These are phyloP conservation scores for Fomitopsis schrenkii DNA, from an alignment of 1,284 basidiomycete species.

Conservation along the genomic window DNA sequence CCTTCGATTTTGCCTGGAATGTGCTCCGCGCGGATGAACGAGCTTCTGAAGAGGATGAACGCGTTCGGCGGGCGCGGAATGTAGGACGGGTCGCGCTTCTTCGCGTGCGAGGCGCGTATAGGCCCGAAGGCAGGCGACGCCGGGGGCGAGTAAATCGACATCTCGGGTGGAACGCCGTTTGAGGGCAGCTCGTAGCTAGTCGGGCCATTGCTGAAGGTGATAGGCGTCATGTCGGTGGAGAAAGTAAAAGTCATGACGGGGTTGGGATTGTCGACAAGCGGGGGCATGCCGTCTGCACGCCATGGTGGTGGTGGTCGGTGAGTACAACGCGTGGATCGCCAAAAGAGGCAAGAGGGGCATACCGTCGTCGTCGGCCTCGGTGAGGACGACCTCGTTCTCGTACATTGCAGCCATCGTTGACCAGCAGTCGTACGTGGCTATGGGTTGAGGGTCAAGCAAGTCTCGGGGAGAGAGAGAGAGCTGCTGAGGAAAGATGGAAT, in stretches of 20 bases:
- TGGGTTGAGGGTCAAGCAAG: not conserved
- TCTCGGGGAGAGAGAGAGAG: constrained; percentile 8
- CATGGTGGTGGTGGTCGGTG: constrained; percentile 12
- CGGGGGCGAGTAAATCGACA: constrained; percentile 19
- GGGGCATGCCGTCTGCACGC: constrained; percentile 39
- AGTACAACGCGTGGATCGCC: constrained; percentile 16
- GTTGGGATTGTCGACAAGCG: constrained; percentile 46
- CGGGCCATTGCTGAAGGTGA: constrained; percentile 35
- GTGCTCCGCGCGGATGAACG: constrained; percentile 76
- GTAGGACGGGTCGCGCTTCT: constrained; percentile 54
- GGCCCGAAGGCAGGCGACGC: constrained; percentile 18
- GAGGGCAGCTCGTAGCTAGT: constrained; percentile 32
- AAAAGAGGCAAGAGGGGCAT: constrained; percentile 19
- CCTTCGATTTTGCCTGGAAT: constrained; percentile 77
- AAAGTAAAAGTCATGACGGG: constrained; percentile 47
- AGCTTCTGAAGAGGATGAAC: constrained; percentile 91
- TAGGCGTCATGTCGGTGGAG: constrained; percentile 41
- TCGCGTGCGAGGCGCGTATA: constrained; percentile 34
- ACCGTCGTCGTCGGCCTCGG: constrained; percentile 32
- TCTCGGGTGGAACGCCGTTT: constrained; percentile 18
- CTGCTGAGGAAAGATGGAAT: not conserved
- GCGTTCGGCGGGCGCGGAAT: constrained; percentile 93
- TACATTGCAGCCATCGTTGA: constrained; percentile 17
- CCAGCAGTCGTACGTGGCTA: not conserved
- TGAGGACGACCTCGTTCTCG: constrained; percentile 19